These are phyloP conservation scores for Kodamaea derodonti DNA, from an alignment of 1,139 yeast species.

Conservation along the genomic window DNA sequence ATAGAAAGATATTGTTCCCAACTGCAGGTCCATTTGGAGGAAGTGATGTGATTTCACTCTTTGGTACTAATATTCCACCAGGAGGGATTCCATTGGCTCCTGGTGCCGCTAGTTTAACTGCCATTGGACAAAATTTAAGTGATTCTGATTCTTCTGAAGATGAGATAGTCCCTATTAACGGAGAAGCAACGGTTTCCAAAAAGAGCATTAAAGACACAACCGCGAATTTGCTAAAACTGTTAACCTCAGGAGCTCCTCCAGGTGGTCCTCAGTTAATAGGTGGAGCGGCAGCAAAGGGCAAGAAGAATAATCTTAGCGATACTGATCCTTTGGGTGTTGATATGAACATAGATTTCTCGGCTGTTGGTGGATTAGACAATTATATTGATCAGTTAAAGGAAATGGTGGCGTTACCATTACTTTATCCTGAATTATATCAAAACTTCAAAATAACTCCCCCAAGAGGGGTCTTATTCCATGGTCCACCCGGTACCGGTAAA, in stretches of 20 bases:
- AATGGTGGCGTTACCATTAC: conserved; percentile 91
- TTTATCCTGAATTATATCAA: conserved; percentile 92
- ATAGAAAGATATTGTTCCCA: conserved; percentile 71
- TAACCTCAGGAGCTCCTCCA: conserved; percentile 9
- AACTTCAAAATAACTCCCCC: conserved; percentile 94
- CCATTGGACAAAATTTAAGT: conserved; percentile 46
- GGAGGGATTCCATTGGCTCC: conserved; percentile 42
- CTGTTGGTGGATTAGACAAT: conserved; percentile 89
- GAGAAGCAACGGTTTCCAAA: conserved; percentile 31
- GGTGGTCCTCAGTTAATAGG: conserved; percentile 5
- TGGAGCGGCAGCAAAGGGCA: conserved; percentile 21
- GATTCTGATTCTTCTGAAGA: conserved; percentile 78
- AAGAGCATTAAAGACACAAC: conserved; percentile 19
- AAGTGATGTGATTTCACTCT: conserved; percentile 72
- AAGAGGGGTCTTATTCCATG: conserved; percentile 95
- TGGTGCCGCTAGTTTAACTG: conserved; percentile 37
- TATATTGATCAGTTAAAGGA: conserved; percentile 91
- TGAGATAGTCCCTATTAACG: conserved; percentile 40
- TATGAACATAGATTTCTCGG: conserved; percentile 84
- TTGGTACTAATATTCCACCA: conserved; percentile 62
- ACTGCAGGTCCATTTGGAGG: conserved; percentile 99
- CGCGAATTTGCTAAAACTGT: conserved; percentile 24
- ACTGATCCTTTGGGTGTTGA: conserved; percentile 94
- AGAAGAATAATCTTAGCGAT: conserved; percentile 75
- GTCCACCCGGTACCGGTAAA: conserved; percentile 99